Evolutionary conservation across 1,284 basidiomycete genomes (phyloP).

Genomic region (Ustilago shanxiensis): DNA sequence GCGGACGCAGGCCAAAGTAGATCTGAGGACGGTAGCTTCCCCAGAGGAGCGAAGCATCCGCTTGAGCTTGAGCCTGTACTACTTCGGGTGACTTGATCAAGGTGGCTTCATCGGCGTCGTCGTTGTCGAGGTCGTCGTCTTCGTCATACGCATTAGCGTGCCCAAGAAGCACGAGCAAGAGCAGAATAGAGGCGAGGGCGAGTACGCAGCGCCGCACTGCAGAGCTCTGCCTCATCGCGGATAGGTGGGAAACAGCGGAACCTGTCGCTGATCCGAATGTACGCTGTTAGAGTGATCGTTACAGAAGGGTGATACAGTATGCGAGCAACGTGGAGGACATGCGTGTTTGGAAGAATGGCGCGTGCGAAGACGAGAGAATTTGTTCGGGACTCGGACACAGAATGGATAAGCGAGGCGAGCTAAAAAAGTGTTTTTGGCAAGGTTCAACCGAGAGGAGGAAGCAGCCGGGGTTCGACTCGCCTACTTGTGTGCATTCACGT

Average conservation of each 20-base stretch:
- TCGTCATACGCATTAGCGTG: conserved; percentile 15
- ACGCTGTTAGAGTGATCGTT: conserved; percentile 1
- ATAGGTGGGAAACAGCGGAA: background rate
- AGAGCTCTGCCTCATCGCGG: conserved; percentile 10
- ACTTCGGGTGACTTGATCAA: conserved; percentile 22
- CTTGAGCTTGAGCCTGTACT: conserved; percentile 23
- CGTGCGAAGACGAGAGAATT: background rate
- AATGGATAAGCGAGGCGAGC: background rate
- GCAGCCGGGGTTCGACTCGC: too few relatives aligned
- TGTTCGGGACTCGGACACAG: background rate
- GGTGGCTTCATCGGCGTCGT: background rate
- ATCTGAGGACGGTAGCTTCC: conserved; percentile 89
- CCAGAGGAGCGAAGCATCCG: conserved; percentile 79
- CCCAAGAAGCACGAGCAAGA: conserved; percentile 16
- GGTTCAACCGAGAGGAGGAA: too few relatives aligned
- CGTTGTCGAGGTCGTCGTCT: conserved; percentile 25
- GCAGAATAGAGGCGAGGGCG: conserved; percentile 3
- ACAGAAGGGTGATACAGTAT: background rate
- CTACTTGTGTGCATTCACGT: too few relatives aligned
- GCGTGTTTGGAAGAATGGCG: background rate
- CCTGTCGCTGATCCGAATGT: background rate
- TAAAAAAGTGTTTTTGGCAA: background rate
- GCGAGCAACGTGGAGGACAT: conserved; percentile 1
- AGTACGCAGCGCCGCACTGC: conserved; percentile 3
- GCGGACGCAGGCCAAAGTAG: conserved; percentile 89